Evolutionary conservation across 495 filamentous ascomycete genomes (phyloP), one percentile per base, ranked within the genome.

Genomic region (Diplogelasinospora grovesii): DNA sequence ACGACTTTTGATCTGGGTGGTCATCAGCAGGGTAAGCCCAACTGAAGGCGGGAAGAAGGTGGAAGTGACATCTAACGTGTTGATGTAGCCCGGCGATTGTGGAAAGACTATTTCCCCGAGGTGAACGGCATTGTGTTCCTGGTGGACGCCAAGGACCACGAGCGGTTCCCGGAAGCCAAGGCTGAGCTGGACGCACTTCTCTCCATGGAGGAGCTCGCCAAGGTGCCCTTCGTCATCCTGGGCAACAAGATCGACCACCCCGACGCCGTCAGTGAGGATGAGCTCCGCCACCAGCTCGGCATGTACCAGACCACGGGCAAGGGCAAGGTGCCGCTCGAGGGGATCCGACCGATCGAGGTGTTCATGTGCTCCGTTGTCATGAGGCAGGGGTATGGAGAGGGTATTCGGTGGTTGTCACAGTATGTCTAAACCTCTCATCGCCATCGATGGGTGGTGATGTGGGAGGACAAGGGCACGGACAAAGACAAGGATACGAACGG

Each of bases 231-330:
- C 65, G 76, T 95, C 33, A 73, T 98, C 30, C 79, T 98, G 42
- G 92, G 90, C 42, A 97, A 98, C 75, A 98, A 97, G 79, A 98
- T 96, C 64, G 90, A 98, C 63, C 89, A 97, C 68, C 88, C 90
- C 25, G 83, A 94, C 48, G 90, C 90, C 44, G 82, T 95, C 34
- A 85, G 80, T 49, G 90, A 98, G 77, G 90, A 97, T 50, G 87
- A 96, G 65, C 76, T 96, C 50, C 76, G 92, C 52, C 78, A 87
- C 60, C 82, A 87, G 60, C 69, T 97, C 36, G 92, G 92, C 40
- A 64, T 97, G 56, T 95, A 88, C 66, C 88, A 96, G 70, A 97
- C 89, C 21, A 96, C 92, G 39, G 92, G 93, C 50, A 97, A 98
- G 78, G 90, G 89, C 65, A 96, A 92, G 76, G 83, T 95, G 40